Evolutionary conservation across 2,329 filamentous ascomycete genomes (phyloP).

Genomic region (Xylaria sp.): DNA sequence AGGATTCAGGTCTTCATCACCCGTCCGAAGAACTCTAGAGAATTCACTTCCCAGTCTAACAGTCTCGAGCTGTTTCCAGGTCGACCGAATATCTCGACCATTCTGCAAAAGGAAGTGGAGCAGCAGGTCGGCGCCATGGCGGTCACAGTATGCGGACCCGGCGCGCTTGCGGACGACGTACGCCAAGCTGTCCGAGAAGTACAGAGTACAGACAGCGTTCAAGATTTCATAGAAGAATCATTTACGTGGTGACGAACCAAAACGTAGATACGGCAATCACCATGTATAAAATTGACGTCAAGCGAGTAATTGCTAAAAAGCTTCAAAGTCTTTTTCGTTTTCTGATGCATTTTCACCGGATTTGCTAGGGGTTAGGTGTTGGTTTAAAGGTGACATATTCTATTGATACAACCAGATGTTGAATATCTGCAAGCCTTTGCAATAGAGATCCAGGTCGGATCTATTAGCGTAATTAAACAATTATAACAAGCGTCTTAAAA

Average conservation of each 20-base stretch:
- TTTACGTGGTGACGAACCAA: constrained; percentile 69
- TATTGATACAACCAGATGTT: constrained; percentile 7
- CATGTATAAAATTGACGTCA: constrained; percentile 22
- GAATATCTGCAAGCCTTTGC: no score
- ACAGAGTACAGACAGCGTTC: constrained; percentile 68
- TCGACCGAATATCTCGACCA: constrained; percentile 80
- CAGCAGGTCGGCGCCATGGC: constrained; percentile 89
- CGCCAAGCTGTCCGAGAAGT: constrained; percentile 73
- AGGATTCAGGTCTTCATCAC: constrained; percentile 92
- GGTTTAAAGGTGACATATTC: background rate
- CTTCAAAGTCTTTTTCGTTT: constrained; percentile 5
- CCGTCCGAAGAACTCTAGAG: constrained; percentile 82
- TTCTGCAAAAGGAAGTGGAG: constrained; percentile 84
- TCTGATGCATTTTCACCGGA: constrained; percentile 26
- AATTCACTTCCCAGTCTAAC: constrained; percentile 78
- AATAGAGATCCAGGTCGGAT: no score
- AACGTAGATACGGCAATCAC: background rate
- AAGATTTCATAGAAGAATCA: constrained; percentile 82
- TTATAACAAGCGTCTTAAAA: no score
- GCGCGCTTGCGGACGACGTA: constrained; percentile 80
- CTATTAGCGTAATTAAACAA: no score
- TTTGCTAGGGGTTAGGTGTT: constrained; percentile 15
- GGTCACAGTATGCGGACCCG: constrained; percentile 83
- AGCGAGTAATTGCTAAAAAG: constrained; percentile 10
- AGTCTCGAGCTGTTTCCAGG: constrained; percentile 94